Conservation (phyloP, 78 protist genomes). For the Planoprotostelium fungivorum region DNA sequence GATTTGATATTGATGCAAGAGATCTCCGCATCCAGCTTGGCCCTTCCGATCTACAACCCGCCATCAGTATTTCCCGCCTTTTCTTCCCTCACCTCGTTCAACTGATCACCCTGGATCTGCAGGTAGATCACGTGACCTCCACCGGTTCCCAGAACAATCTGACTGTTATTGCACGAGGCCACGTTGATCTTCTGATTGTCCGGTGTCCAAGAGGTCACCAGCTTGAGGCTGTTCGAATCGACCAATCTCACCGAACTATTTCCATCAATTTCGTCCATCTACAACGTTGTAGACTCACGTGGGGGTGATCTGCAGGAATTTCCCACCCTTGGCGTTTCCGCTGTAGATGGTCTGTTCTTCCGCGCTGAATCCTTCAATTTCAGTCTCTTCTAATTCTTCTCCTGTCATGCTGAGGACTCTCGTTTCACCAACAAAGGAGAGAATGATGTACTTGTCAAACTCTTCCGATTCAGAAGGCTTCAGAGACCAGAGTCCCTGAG, state of each 20-base stretch:
- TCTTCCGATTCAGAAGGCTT: background rate
- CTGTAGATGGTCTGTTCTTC: conserved; percentile 59
- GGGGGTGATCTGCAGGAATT: conserved; percentile 31
- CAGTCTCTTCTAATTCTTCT: conserved; percentile 77
- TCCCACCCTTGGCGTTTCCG: conserved; percentile 15
- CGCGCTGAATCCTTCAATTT: conserved; percentile 53
- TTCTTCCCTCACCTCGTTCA: background rate
- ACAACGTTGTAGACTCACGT: conserved; percentile 8
- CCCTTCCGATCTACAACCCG: background rate
- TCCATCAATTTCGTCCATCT: background rate
- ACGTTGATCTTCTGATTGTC: conserved; percentile 29
- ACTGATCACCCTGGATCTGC: conserved; percentile 1
- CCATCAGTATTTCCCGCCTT: background rate
- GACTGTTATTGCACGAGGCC: conserved; percentile 36
- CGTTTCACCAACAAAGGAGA: conserved; percentile 75
- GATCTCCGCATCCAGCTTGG: conserved; percentile 56
- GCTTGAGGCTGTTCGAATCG: background rate
- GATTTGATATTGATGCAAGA: conserved; percentile 67
- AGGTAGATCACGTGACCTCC: conserved; percentile 41
- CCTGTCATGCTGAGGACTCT: conserved; percentile 56
- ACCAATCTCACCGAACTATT: background rate
- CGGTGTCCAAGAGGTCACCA: conserved; percentile 31
- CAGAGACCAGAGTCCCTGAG: conserved; percentile 1
- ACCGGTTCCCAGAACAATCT: conserved; percentile 35
- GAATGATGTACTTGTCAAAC: conserved; percentile 33